Base-by-base conservation (phyloP, 1,284 basidiomycete genomes). In the Trichosporon inkin region DNA sequence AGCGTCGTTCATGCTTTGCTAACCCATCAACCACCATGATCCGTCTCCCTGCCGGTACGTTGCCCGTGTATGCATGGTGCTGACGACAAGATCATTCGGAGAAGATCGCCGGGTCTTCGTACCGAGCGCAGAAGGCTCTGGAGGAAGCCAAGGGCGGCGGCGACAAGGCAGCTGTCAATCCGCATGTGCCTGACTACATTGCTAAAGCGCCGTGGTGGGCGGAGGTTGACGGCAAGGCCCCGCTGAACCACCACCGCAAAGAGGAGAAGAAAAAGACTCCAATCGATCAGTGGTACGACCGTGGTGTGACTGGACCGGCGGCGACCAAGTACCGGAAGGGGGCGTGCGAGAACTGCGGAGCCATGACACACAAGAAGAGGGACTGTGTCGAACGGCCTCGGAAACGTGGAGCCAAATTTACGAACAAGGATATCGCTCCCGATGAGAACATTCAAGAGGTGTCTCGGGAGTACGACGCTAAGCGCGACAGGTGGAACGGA, bases 201-300 rank as follows among this genome's bases (percentile, higher is more conserved):
- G 88, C 90, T 6, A 92, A 97, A 79, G 95, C 92, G 16, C 96
- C 96, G 66, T 99, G 96, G 96, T 99, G 98, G 78, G 85, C 97
- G 70, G 90, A 94, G 78, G 37, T 57, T 17, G 89, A 86, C 38
- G 85, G 96, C 71, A 90, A 94, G 78, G 41, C 56, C 56, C 92
- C 92, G 10, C 84, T 99, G 58, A 89, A 86, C 72, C 95, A 99
- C 82, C 88, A 89, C 73, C 85, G 83, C n/a, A 59, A 62, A 49
- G 66, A 75, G 28, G 82, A 86, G 11, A 85, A 87, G 54, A 81
- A 83, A 53, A 76, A 84, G 13, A 81, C 83, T 67, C 89, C 89
- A 73, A 86, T 96, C 65, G 86, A 92, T 71, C 85, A 87, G 65
- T 95, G 93, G 90, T 97, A 97, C 75, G 88, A 92, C 75, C 85